Evolutionary conservation across 1,284 basidiomycete species (phyloP).

Genomic region (Gymnopus androsaceus): DNA sequence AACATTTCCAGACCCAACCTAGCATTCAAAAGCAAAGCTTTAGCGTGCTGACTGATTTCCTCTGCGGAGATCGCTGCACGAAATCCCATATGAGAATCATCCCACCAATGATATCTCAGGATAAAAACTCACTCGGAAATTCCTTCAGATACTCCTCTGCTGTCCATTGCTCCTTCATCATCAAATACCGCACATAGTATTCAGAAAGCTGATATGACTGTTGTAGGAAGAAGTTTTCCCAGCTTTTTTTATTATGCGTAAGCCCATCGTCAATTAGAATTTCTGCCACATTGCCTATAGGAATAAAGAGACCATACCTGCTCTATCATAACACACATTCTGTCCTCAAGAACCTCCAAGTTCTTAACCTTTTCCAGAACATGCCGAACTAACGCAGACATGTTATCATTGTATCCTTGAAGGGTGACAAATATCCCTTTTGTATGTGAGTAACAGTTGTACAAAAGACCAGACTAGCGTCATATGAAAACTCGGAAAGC

Average conservation of each 20-base stretch:
- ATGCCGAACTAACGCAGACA: constrained; percentile 75
- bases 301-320: constrained; percentile 50
- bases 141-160: constrained; percentile 80
- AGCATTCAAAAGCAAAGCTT: constrained; percentile 65
- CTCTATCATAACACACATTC: constrained; percentile 86
- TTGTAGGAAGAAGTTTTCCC: constrained; percentile 86
- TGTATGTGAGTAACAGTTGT: constrained; percentile 68
- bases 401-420: constrained; percentile 94
- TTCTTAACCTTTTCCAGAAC: constrained; percentile 76
- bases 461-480: constrained; percentile 86
- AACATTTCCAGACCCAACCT: constrained; percentile 85
- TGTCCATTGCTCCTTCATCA: constrained; percentile 78
- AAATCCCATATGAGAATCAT: neutral
- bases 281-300: neutral
- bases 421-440: constrained; percentile 75
- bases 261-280: neutral
- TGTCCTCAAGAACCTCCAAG: constrained; percentile 69
- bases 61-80: constrained; percentile 46
- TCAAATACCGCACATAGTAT: constrained; percentile 75
- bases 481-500: constrained; percentile 90
- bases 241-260: constrained; percentile 65
- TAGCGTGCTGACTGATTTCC: constrained; percentile 73
- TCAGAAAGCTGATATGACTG: constrained; percentile 85
- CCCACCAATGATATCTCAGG: too few relatives aligned
- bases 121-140: constrained; percentile 65